phyloP scores from a whole-genome alignment of 1,284 basidiomycete genomes.

The Ganoderma boninense region DNA sequence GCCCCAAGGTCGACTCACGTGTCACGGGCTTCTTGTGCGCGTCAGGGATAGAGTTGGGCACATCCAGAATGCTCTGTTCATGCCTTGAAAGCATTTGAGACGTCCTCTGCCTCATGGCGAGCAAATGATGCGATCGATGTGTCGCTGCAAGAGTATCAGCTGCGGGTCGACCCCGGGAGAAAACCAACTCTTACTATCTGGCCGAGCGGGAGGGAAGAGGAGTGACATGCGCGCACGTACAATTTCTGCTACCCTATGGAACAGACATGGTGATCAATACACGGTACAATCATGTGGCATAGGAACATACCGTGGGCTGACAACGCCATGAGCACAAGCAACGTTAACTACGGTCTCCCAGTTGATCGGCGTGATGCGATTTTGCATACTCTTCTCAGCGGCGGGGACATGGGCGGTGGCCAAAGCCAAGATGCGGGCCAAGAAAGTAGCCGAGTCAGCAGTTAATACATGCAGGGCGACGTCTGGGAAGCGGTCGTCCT shows the following conservation, averaged over 20 bases:
- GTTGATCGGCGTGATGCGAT: conserved; percentile 56
- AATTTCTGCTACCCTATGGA: conserved; percentile 29
- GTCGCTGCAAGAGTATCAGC: conserved; percentile 16
- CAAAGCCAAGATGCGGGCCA: conserved; percentile 54
- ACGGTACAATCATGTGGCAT: background rate
- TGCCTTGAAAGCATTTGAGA: conserved; percentile 22
- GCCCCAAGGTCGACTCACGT: conserved; percentile 20
- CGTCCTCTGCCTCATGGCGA: conserved; percentile 9
- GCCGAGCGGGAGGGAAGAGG: conserved; percentile 27
- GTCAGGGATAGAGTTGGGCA: background rate
- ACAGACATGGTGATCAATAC: background rate
- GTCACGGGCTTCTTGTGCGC: conserved; percentile 2
- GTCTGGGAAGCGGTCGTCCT: conserved; percentile 41
- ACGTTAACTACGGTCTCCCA: conserved; percentile 60
- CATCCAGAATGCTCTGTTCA: conserved; percentile 16
- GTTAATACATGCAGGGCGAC: conserved; percentile 36
- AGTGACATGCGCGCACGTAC: conserved; percentile 34
- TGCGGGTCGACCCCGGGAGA: background rate
- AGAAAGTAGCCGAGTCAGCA: conserved; percentile 47
- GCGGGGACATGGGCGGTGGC: conserved; percentile 56
- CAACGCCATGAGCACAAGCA: conserved; percentile 47
- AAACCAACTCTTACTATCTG: conserved; percentile 24
- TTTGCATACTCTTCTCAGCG: conserved; percentile 57
- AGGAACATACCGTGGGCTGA: conserved; percentile 50
- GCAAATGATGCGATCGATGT: conserved; percentile 23